phyloP scores from a whole-genome alignment of 768 basidiomycete species.

The Hygrocybe punicea region DNA sequence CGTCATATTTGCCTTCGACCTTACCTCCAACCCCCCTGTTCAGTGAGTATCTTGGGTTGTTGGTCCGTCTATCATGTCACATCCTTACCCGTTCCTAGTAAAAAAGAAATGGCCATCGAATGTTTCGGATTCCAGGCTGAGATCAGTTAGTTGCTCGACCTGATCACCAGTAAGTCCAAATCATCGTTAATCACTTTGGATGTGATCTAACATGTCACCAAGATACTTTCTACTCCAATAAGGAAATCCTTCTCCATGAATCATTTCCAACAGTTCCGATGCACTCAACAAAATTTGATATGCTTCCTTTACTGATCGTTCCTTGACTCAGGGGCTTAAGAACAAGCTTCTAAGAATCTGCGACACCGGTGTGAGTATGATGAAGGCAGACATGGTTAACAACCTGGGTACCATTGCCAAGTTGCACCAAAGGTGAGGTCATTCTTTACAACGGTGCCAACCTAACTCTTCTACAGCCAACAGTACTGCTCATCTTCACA shows the following conservation, averaged over 20 bases:
- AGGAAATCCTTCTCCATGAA: constrained; percentile 99
- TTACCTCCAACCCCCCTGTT: no score
- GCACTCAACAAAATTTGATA: constrained; percentile 99
- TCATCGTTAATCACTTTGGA: constrained; percentile 6
- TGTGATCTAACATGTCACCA: constrained; percentile 10
- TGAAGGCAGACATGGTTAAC: constrained; percentile 99
- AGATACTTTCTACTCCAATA: constrained; percentile 99
- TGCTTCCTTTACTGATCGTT: constrained; percentile 89
- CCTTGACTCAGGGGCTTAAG: constrained; percentile 90
- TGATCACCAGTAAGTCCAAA: constrained; percentile 85
- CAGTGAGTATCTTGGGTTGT: not conserved
- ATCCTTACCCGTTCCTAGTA: constrained; percentile 2
- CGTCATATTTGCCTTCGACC: no score
- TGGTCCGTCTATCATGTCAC: not conserved
- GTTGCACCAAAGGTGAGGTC: constrained; percentile 77
- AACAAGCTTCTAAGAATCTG: constrained; percentile 87
- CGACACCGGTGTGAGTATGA: no score
- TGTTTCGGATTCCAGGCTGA: constrained; percentile 98
- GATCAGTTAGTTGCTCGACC: constrained; percentile 96
- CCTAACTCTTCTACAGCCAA: constrained; percentile 43
- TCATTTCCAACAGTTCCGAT: constrained; percentile 97
- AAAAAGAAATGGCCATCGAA: constrained; percentile 67
- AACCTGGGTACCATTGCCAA: constrained; percentile 96
- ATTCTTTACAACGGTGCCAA: constrained; percentile 4
- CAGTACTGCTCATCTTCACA: constrained; percentile 6